Conservation (phyloP, 2,329 filamentous ascomycete species). For the Neofusicoccum umdonicola region DNA sequence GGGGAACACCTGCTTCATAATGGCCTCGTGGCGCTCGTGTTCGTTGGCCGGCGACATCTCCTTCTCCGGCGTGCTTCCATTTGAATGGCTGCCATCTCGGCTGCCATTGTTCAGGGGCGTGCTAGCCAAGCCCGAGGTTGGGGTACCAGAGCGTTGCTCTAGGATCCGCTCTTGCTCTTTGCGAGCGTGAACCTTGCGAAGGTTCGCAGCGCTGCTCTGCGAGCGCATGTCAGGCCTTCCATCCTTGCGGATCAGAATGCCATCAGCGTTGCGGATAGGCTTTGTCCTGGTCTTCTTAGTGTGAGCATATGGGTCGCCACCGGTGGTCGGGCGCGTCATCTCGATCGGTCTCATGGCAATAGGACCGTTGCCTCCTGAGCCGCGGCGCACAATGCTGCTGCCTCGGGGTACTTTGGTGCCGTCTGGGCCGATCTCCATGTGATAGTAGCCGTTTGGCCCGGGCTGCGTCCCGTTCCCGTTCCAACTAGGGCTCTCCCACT, state of each 20-base stretch:
- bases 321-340: conserved; percentile 25
- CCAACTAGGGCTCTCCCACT: conserved; percentile 43
- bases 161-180: conserved; percentile 36
- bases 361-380: conserved; percentile 29
- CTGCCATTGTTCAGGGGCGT: conserved; percentile 19
- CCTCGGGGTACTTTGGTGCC: conserved; percentile 24
- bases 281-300: conserved; percentile 52
- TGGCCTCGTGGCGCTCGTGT: conserved; percentile 31
- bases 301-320: conserved; percentile 37
- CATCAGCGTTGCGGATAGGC: conserved; percentile 50
- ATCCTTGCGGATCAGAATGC: conserved; percentile 52
- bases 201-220: conserved; percentile 52
- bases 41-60: conserved; percentile 21
- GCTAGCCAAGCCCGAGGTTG: conserved; percentile 20
- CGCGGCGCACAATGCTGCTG: conserved; percentile 29
- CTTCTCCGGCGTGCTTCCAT: conserved; percentile 3
- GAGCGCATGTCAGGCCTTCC: conserved; percentile 52
- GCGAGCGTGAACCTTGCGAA: conserved; percentile 51
- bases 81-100: not conserved
- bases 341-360: conserved; percentile 18
- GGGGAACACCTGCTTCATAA: conserved; percentile 40
- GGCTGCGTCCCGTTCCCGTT: conserved; percentile 35
- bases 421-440: conserved; percentile 23
- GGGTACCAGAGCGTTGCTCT: conserved; percentile 22
- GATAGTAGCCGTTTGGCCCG: conserved; percentile 39